phyloP scores from a whole-genome alignment of 768 basidiomycete genomes.

The Rhodotorula taiwanensis region DNA sequence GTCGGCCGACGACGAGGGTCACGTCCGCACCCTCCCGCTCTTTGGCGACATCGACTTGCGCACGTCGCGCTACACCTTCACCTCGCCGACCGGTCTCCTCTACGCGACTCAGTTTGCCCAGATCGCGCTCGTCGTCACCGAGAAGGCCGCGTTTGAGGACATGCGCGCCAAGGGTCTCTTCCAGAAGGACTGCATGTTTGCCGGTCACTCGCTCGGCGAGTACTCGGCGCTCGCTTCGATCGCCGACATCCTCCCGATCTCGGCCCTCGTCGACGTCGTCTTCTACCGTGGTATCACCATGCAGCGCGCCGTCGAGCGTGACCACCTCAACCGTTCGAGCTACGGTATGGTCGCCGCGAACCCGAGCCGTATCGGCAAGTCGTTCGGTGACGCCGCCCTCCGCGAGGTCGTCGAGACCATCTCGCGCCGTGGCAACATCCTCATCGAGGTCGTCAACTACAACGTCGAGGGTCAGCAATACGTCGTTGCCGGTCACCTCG shows the following conservation, averaged over 20 bases:
- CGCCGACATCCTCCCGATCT: slow-evolving; percentile 90
- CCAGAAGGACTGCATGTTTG: slow-evolving; percentile 85
- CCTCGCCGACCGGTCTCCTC: slow-evolving; percentile 85
- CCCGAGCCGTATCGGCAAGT: slow-evolving; percentile 84
- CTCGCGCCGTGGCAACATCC: slow-evolving; percentile 62
- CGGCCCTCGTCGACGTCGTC: slow-evolving; percentile 91
- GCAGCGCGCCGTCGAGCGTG: slow-evolving; percentile 98
- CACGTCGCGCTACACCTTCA: slow-evolving; percentile 96
- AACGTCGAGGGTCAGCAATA: slow-evolving; percentile 91
- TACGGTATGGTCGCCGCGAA: slow-evolving; percentile 99
- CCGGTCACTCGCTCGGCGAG: slow-evolving; percentile 96
- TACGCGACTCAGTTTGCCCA: slow-evolving; percentile 99
- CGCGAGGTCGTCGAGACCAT: slow-evolving; percentile 94
- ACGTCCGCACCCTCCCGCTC: slow-evolving; percentile 89
- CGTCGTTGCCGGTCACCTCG: slow-evolving; percentile 93
- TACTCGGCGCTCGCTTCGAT: slow-evolving; percentile 97
- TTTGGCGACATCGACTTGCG: slow-evolving; percentile 92
- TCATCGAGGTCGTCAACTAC: slow-evolving; percentile 91
- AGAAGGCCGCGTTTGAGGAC: slow-evolving; percentile 97
- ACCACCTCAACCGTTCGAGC: slow-evolving; percentile 82
- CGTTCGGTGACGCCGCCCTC: slow-evolving; percentile 91
- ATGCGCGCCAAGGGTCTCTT: slow-evolving; percentile 95
- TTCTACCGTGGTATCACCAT: slow-evolving; percentile 99
- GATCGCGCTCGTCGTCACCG: slow-evolving; percentile 94
- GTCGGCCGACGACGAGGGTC: slow-evolving; percentile 86